Base-by-base conservation (phyloP, 768 basidiomycete genomes). In the Amyloporia xantha region DNA sequence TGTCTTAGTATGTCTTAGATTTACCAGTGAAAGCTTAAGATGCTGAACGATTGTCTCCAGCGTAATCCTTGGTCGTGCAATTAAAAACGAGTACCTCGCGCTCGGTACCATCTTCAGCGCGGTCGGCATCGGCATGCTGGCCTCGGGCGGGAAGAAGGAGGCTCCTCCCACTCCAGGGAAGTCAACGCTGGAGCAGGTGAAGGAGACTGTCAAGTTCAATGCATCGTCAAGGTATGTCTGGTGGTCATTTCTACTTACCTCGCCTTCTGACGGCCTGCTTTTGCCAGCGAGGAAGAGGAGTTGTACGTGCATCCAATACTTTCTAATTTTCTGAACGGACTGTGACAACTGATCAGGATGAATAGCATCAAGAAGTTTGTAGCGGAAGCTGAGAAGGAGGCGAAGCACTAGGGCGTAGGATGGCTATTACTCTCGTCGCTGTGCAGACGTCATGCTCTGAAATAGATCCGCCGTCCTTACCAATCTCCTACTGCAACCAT, bases 1-100 rank as follows among this genome's bases (percentile, higher is more conserved):
- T 74, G 73, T 75, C 73, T 54, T 75, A 75, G 72, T 73, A 48
- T 26, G 72, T 66, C 47, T 50, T 41, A 35, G 23, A 21, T 46
- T 26, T 30, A 1, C 11, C 30, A 40, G 21, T 42, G 26, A 27
- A 6, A 37, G 35, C 15, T 47, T 54, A 3, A 24, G 15, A 20
- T 43, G 5, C 44, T 33, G 24, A 19, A 49, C n/a, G 5, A 36
- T 9, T 20, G 25, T 15, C 3, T 21, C 23, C 61, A 91, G 89
- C 76, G 71, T 76, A 53, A 83, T 91, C 61, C 63, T 88, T 54
- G 89, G 89, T 65, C 86, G 88, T 56, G 77, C 76, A 63, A 74
- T 91, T 61, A 87, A 85, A 73, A 84, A 81, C 63, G 86, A 91
- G 71, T 81, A 87, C 72, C 76, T 91, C 55, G 77, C 82, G 19